phyloP scores from a whole-genome alignment of 2,329 filamentous ascomycete species.

The Paecilomyces sp. region DNA sequence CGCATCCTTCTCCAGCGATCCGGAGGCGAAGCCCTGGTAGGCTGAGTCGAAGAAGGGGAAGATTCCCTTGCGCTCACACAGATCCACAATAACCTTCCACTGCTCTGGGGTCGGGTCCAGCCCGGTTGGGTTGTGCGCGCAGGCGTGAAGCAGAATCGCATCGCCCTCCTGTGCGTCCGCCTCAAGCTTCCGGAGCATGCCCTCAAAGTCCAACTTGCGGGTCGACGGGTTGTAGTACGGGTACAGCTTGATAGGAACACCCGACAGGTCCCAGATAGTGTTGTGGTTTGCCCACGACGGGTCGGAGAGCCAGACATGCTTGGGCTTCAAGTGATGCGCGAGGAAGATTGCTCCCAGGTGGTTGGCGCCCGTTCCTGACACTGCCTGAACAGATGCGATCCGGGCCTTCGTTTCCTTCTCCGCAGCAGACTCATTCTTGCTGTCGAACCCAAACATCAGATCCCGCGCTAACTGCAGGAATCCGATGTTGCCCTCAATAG shows the following conservation, averaged over 20 bases:
- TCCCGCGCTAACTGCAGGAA: slow-evolving; percentile 85
- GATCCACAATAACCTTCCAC: slow-evolving; percentile 77
- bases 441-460: slow-evolving; percentile 61
- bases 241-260: slow-evolving; percentile 73
- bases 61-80: slow-evolving; percentile 73
- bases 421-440: slow-evolving; percentile 42
- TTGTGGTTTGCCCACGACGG: slow-evolving; percentile 98
- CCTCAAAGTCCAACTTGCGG: slow-evolving; percentile 36
- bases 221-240: slow-evolving; percentile 76
- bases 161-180: slow-evolving; percentile 73
- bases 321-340: slow-evolving; percentile 68
- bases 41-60: slow-evolving; percentile 98
- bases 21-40: slow-evolving; percentile 95
- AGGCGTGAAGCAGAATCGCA: slow-evolving; percentile 85
- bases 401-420: slow-evolving; percentile 31
- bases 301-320: slow-evolving; percentile 80
- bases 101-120: slow-evolving; percentile 88
- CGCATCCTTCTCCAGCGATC: slow-evolving; percentile 75
- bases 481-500: slow-evolving; percentile 75
- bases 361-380: slow-evolving; percentile 91
- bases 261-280: slow-evolving; percentile 73
- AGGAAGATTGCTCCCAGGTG: slow-evolving; percentile 91
- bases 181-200: slow-evolving; percentile 75
- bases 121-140: slow-evolving; percentile 95
- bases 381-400: slow-evolving; percentile 74